These are phyloP conservation scores for Gonapodya sp. DNA, from an alignment of 192 early-diverging fungal species.

Conservation along the genomic window DNA sequence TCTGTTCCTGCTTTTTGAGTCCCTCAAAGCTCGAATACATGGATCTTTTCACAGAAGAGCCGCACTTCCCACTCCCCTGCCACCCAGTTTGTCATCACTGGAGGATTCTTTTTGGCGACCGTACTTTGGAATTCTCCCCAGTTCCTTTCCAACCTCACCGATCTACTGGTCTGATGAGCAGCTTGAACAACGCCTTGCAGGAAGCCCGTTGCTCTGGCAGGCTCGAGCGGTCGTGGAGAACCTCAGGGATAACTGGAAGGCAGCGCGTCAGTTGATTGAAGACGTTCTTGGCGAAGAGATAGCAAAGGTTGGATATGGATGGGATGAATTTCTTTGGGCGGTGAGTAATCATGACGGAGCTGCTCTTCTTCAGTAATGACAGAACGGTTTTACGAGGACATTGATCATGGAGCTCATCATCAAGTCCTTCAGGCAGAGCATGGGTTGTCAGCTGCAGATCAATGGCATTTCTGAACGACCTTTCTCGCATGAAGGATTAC, in stretches of 20 bases:
- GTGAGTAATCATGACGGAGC: neutral
- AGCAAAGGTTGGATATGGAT: neutral
- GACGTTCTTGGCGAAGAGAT: neutral
- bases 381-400: too few relatives aligned
- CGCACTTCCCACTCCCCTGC: neutral
- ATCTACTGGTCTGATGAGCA: conserved; percentile 7
- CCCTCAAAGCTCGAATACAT: neutral
- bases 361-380: too few relatives aligned
- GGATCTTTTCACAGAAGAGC: neutral
- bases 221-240: neutral
- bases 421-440: too few relatives aligned
- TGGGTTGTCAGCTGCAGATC: too few relatives aligned
- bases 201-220: neutral
- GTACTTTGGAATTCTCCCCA: neutral
- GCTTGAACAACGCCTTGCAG: neutral
- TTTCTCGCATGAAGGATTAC: too few relatives aligned
- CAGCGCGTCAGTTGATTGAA: neutral
- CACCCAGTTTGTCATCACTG: neutral
- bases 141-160: neutral
- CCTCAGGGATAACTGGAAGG: neutral
- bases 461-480: too few relatives aligned
- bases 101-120: neutral
- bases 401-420: too few relatives aligned
- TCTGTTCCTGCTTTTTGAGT: neutral
- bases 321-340: conserved; percentile 5